phyloP scores from a whole-genome alignment of 2,329 filamentous ascomycete genomes.

The Diaporthe humulicola region DNA sequence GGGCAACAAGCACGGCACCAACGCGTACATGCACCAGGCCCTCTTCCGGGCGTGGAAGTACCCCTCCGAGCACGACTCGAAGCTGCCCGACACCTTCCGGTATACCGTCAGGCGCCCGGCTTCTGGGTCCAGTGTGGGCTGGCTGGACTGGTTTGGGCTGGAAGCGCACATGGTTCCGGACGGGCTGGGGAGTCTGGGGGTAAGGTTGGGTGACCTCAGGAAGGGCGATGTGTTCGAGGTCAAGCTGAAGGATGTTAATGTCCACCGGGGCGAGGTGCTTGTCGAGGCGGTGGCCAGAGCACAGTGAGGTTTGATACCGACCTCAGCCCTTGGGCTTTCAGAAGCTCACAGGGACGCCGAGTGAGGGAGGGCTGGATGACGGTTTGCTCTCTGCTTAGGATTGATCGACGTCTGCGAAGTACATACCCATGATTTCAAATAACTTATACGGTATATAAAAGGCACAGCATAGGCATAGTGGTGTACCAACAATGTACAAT shows the following conservation, averaged over 20 bases:
- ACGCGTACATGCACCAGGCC: constrained; percentile 71
- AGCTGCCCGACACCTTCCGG: constrained; percentile 61
- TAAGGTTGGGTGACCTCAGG: constrained; percentile 55
- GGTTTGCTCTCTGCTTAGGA: not conserved
- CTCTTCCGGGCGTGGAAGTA: constrained; percentile 72
- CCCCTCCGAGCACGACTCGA: constrained; percentile 52
- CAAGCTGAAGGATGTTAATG: constrained; percentile 66
- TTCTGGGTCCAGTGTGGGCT: not conserved
- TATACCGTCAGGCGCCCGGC: constrained; percentile 62
- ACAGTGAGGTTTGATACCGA: not conserved
- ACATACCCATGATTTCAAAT: not conserved
- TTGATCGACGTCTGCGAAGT: not conserved
- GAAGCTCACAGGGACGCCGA: not conserved
- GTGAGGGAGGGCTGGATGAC: too few species aligned
- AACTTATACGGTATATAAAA: not conserved
- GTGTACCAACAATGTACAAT: not conserved
- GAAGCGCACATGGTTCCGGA: constrained; percentile 56
- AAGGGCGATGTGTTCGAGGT: constrained; percentile 69
- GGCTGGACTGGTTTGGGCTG: constrained; percentile 66
- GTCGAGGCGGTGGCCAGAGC: constrained; percentile 59
- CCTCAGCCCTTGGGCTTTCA: not conserved
- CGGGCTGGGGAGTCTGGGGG: constrained; percentile 53
- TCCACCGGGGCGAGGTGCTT: constrained; percentile 58
- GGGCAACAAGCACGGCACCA: constrained; percentile 56
- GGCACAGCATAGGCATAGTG: not conserved